Percentiles rank a stretch among this genome's conserved stretches.
Conservation (phyloP, 2,329 filamentous ascomycete genomes). For the Calcarisporium arbuscula region DNA sequence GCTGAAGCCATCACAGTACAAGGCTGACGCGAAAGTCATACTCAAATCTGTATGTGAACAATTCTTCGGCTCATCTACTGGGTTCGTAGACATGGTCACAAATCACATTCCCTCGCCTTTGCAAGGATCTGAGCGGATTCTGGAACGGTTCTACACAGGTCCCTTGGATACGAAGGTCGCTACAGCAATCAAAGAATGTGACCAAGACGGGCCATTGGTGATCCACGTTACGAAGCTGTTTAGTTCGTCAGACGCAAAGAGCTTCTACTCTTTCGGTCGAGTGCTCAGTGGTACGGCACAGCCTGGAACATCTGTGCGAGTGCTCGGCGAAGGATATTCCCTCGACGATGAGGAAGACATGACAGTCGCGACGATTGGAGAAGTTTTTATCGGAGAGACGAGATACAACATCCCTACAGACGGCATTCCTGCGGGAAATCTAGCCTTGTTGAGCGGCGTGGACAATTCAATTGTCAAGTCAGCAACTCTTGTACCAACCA, state of each 20-base stretch:
- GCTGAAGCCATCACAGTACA: slow-evolving; percentile 89
- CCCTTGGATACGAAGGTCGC: slow-evolving; percentile 78
- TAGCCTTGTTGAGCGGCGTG: slow-evolving; percentile 84
- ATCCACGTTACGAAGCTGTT: slow-evolving; percentile 91
- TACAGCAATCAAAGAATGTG: slow-evolving; percentile 71
- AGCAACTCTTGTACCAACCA: slow-evolving; percentile 78
- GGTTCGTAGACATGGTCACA: slow-evolving; percentile 94
- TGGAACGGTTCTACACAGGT: slow-evolving; percentile 88
- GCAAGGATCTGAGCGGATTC: slow-evolving; percentile 66
- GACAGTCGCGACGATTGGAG: slow-evolving; percentile 74
- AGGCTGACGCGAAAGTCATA: slow-evolving; percentile 80
- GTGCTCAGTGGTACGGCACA: slow-evolving; percentile 88
- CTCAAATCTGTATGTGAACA: slow-evolving; percentile 87
- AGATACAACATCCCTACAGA: slow-evolving; percentile 89
- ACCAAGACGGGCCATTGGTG: slow-evolving; percentile 87
- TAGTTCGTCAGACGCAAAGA: slow-evolving; percentile 82
- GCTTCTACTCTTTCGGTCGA: slow-evolving; percentile 83
- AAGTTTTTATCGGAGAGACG: slow-evolving; percentile 87
- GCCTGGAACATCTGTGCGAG: slow-evolving; percentile 75
- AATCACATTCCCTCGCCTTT: slow-evolving; percentile 83
- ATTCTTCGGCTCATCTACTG: slow-evolving; percentile 85
- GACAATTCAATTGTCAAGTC: slow-evolving; percentile 99
- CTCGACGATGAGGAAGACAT: slow-evolving; percentile 98
- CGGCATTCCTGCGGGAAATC: slow-evolving; percentile 88
- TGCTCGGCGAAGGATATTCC: slow-evolving; percentile 92